Conservation (phyloP, 345 rosid genomes). For the Erucastrum elatum region DNA sequence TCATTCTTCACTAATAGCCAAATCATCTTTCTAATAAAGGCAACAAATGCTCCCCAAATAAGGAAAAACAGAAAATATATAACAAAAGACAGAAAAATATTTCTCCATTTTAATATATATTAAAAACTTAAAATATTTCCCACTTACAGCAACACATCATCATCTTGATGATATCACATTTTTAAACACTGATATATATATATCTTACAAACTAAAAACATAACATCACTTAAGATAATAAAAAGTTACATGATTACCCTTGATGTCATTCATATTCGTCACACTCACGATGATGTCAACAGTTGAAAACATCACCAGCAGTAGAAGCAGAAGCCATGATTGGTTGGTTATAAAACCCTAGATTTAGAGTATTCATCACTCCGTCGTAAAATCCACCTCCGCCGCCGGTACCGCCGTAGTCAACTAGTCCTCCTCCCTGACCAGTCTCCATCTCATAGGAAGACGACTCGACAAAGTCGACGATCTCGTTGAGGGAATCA, state of each 20-base stretch:
- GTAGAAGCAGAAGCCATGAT: constrained; percentile 59
- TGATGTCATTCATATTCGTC: background rate
- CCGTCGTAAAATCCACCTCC: constrained; percentile 27
- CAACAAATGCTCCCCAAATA: constrained; percentile 20
- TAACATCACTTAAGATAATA: background rate
- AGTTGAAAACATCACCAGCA: constrained; percentile 36
- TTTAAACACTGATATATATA: background rate
- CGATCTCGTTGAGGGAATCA: constrained; percentile 68
- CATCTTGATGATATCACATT: constrained; percentile 11
- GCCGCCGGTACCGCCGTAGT: constrained; percentile 15
- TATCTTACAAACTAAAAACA: constrained; percentile 10
- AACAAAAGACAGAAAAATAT: constrained; percentile 11
- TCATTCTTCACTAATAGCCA: constrained; percentile 30
- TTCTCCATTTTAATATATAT: constrained; percentile 4
- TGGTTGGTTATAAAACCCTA: constrained; percentile 59
- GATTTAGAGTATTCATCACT: constrained; percentile 44
- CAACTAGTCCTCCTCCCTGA: constrained; percentile 8
- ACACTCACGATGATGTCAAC: constrained; percentile 8
- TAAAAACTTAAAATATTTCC: background rate
- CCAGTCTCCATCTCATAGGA: constrained; percentile 28
- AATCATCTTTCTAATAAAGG: constrained; percentile 23
- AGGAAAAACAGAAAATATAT: constrained; percentile 15
- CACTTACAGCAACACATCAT: constrained; percentile 1
- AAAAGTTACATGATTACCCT: constrained; percentile 12
- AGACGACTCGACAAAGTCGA: constrained; percentile 36